Conservation (phyloP, 495 filamentous ascomycete species). For the Penicillium malachiteum region DNA sequence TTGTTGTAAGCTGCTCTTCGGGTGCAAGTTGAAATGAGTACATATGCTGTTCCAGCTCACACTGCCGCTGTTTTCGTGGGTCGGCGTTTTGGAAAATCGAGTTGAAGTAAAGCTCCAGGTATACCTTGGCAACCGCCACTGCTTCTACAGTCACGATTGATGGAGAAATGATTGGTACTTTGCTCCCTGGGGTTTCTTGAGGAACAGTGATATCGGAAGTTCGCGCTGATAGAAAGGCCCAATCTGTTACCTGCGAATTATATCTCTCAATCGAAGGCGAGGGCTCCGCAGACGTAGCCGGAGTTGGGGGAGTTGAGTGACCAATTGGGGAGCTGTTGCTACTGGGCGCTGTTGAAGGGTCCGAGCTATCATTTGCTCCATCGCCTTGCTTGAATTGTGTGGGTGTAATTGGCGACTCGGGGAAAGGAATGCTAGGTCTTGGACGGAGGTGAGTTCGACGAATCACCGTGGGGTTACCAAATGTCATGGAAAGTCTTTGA, state of each 20-base stretch:
- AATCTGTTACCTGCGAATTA: conserved; percentile 7
- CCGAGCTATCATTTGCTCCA: conserved; percentile 38
- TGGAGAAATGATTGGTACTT: conserved; percentile 35
- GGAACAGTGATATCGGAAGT: conserved; percentile 1
- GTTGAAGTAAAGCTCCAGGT: conserved; percentile 81
- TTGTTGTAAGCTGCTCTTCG: conserved; percentile 54
- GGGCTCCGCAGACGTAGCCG: conserved; percentile 36
- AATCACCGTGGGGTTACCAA: conserved; percentile 55
- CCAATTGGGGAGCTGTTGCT: conserved; percentile 32
- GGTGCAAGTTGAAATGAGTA: conserved; percentile 47
- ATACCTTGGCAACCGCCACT: conserved; percentile 77
- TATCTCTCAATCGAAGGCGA: conserved; percentile 18
- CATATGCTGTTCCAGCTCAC: conserved; percentile 65
- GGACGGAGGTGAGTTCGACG: conserved; percentile 45
- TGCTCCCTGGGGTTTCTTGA: conserved; percentile 13
- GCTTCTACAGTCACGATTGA: conserved; percentile 76
- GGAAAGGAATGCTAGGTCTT: conserved; percentile 40
- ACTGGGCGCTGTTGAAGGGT: conserved; percentile 37
- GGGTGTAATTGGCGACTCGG: conserved; percentile 19
- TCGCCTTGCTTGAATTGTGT: conserved; percentile 24
- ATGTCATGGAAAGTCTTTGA: conserved; percentile 48
- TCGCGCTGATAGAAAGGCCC: conserved; percentile 5
- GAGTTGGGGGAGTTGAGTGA: conserved; percentile 38
- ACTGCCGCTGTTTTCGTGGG: conserved; percentile 64
- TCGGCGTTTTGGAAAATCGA: conserved; percentile 53